Conservation (phyloP, 2,329 filamentous ascomycete genomes). For the Colletotrichum costaricense region DNA sequence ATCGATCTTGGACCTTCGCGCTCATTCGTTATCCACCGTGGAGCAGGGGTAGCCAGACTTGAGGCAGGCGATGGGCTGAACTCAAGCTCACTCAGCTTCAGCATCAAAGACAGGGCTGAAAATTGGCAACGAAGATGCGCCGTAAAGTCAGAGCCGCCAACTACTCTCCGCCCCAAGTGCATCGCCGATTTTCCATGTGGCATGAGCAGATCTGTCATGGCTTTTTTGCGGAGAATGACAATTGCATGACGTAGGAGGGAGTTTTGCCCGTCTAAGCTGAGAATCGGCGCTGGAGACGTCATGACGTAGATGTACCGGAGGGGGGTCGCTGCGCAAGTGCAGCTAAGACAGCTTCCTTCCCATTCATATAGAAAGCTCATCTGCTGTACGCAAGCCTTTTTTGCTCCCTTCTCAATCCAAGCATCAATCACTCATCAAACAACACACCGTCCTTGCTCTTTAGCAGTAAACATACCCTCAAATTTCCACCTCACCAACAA, state of each 20-base stretch:
- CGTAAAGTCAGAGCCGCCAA: background rate
- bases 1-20: background rate
- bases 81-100: background rate
- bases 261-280: slow-evolving; percentile 27
- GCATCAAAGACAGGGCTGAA: slow-evolving; percentile 13
- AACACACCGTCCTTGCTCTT: background rate
- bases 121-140: background rate
- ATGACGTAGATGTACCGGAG: slow-evolving; percentile 29
- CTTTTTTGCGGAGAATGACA: slow-evolving; percentile 32
- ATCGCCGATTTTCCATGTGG: slow-evolving; percentile 29
- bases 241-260: slow-evolving; percentile 28
- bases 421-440: background rate
- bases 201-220: slow-evolving; percentile 14
- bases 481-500: background rate
- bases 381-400: background rate
- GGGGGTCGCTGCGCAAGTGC: slow-evolving; percentile 4
- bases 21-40: background rate
- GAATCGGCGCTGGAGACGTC: slow-evolving; percentile 31
- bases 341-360: background rate
- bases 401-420: background rate
- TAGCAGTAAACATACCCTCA: background rate
- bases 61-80: slow-evolving; percentile 13
- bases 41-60: slow-evolving; percentile 11
- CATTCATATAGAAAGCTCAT: slow-evolving; percentile 8
- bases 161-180: background rate